A percentile compares a stretch with the other conserved stretches of the same genome.
phyloP scores from a whole-genome alignment of 2,329 filamentous ascomycete species.

The Coniosporium tulheliwenetii region DNA sequence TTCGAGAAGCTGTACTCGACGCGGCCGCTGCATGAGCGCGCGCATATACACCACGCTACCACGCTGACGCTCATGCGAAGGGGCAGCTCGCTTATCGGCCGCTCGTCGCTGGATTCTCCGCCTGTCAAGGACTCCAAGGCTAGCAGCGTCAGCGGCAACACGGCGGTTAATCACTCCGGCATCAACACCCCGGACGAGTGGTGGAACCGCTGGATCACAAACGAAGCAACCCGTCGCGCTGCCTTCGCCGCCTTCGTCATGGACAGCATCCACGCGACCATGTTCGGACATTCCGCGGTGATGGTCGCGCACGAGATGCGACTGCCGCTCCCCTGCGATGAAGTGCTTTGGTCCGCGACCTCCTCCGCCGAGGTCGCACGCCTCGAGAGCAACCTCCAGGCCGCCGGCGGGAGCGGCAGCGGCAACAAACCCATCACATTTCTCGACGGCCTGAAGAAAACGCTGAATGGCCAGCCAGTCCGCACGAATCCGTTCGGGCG shows the following conservation, averaged over 20 bases:
- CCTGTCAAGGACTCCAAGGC: slow-evolving; percentile 21
- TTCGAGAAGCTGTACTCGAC: slow-evolving; percentile 99
- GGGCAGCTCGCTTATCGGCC: slow-evolving; percentile 78
- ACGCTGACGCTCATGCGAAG: slow-evolving; percentile 91
- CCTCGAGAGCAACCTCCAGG: slow-evolving; percentile 64
- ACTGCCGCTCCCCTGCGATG: slow-evolving; percentile 80
- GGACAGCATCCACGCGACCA: slow-evolving; percentile 89
- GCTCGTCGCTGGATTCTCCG: slow-evolving; percentile 70
- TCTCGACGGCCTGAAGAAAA: slow-evolving; percentile 79
- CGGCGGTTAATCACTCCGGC: slow-evolving; percentile 31
- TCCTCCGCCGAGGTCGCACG: slow-evolving; percentile 75
- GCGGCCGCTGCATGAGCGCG: slow-evolving; percentile 76
- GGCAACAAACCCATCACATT: slow-evolving; percentile 77
- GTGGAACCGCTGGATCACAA: slow-evolving; percentile 94
- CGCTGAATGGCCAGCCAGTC: slow-evolving; percentile 70
- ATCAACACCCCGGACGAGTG: slow-evolving; percentile 68
- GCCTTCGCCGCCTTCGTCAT: slow-evolving; percentile 92
- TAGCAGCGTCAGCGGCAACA: slow-evolving; percentile 46
- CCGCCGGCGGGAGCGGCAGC: slow-evolving; percentile 29
- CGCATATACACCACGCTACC: slow-evolving; percentile 92
- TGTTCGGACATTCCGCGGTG: slow-evolving; percentile 93
- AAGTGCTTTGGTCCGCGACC: slow-evolving; percentile 79
- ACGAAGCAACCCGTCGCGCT: slow-evolving; percentile 75
- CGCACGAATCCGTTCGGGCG: slow-evolving; percentile 87
- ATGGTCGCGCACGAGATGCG: slow-evolving; percentile 97